A percentile compares a stretch with the other conserved stretches of the same genome.
These are phyloP conservation scores for Colletotrichum destructivum DNA, from an alignment of 2,329 filamentous ascomycete genomes.

Conservation along the genomic window DNA sequence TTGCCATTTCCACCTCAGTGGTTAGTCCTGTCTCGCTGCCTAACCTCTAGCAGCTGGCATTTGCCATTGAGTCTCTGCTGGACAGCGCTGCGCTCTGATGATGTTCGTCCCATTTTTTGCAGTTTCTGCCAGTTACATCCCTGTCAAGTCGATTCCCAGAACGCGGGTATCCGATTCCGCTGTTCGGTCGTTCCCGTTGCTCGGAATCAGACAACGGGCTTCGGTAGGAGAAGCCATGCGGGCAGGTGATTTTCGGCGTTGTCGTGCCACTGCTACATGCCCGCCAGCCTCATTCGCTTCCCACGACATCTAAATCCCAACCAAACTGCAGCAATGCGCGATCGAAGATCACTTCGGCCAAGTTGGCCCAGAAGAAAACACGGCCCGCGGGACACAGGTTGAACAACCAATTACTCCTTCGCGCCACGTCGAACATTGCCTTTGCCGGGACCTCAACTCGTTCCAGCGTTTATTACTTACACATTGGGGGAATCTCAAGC, in stretches of 20 bases:
- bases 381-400: not conserved
- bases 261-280: not conserved
- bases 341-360: not conserved
- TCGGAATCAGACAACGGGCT: not conserved
- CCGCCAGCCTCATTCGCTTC: not conserved
- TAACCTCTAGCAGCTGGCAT: not conserved
- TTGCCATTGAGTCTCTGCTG: not conserved
- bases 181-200: not conserved
- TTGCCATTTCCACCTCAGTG: constrained; percentile 1
- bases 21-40: not conserved
- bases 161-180: constrained; percentile 2
- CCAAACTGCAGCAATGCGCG: not conserved
- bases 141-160: constrained; percentile 3
- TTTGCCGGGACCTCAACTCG: not conserved
- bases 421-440: not conserved
- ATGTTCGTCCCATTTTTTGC: constrained; percentile 33
- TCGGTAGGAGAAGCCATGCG: not conserved
- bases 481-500: too few relatives aligned
- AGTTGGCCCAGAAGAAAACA: not conserved
- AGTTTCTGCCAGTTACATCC: constrained; percentile 24
- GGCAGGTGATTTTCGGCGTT: not conserved
- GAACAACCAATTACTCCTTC: not conserved
- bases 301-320: not conserved
- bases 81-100: not conserved
- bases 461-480: too few relatives aligned